phyloP scores from a whole-genome alignment of 768 basidiomycete genomes.

The Cyclocybe aegerita region DNA sequence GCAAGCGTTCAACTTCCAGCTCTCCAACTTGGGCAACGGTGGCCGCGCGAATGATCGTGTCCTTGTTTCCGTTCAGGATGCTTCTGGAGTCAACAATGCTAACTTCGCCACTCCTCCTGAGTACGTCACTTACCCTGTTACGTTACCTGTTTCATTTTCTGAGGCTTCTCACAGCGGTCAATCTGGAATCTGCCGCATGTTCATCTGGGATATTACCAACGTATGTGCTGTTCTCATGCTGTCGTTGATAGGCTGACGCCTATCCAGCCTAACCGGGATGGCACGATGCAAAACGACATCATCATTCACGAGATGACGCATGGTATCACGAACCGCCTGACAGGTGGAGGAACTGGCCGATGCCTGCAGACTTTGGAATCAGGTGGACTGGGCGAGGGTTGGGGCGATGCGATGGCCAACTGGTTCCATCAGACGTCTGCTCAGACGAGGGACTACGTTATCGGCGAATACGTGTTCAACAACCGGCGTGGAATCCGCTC shows the following conservation, averaged over 20 bases:
- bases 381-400: constrained; percentile 68
- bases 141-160: no score
- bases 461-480: constrained; percentile 51
- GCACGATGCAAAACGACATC: constrained; percentile 57
- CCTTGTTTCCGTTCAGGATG: constrained; percentile 52
- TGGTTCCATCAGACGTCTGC: constrained; percentile 39
- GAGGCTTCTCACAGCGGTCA: no score
- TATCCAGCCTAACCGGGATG: constrained; percentile 14
- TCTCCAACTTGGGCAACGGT: constrained; percentile 55
- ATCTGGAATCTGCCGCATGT: no score
- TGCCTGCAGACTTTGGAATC: constrained; percentile 63
- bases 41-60: constrained; percentile 55
- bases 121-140: constrained; percentile 19
- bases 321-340: constrained; percentile 44
- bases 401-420: constrained; percentile 52
- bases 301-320: constrained; percentile 48
- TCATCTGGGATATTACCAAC: no score
- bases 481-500: constrained; percentile 47
- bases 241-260: no score
- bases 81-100: constrained; percentile 45
- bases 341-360: constrained; percentile 49
- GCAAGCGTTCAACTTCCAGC: constrained; percentile 48
- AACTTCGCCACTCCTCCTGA: constrained; percentile 44
- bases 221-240: no score
- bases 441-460: constrained; percentile 30